Evolutionary conservation across 257 asterid genomes (phyloP), one percentile per base, ranked within the genome.

Genomic region (Eucommia ulmoides): DNA sequence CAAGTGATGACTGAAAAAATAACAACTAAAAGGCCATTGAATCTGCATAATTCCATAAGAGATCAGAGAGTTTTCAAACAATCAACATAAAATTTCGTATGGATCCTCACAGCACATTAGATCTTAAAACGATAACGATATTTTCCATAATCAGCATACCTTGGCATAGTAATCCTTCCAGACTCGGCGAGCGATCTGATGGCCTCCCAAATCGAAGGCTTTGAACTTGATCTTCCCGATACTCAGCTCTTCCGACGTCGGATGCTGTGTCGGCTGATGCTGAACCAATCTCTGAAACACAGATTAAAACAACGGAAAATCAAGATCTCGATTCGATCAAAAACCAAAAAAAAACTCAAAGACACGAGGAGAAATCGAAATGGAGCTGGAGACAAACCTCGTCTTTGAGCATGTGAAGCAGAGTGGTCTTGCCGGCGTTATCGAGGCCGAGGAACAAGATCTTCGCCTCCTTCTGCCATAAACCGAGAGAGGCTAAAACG

Each of bases 401-500:
- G 20, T 59, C 64, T 35, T 59, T 59, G 23, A 59, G 64, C 64
- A 59, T 59, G 11, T 59, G 64, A 24, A 59, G 64, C 16, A 59
- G 64, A 45, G 64, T 59, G 29, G 64, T 59, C 19, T 59, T 59
- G 52, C 64, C 64, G 25, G 64, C 64, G 21, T 59, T 59, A 15
- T 59, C 64, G 8, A 59, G 58, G 25, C 64, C 64, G 12, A 59
- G 25, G 23, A 59, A 59, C n/a, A n/a, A n/a, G n/a, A n/a, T n/a
- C n/a, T n/a, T n/a, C n/a, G n/a, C n/a, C n/a, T n/a, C n/a, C n/a
- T 59, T 51, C 25, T 59, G 64, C 64, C 64, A 59, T 24, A 59
- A 26, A 41, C 64, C 64, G 1, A 59, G 29, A 20, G 64, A 51
- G 10, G 64, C 53, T 22, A 59, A 59, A 24, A 59, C 58, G 22